A percentile compares a stretch with the other conserved stretches of the same genome.
phyloP scores from a whole-genome alignment of 257 asterid species.

The Lithospermum erythrorhizon region DNA sequence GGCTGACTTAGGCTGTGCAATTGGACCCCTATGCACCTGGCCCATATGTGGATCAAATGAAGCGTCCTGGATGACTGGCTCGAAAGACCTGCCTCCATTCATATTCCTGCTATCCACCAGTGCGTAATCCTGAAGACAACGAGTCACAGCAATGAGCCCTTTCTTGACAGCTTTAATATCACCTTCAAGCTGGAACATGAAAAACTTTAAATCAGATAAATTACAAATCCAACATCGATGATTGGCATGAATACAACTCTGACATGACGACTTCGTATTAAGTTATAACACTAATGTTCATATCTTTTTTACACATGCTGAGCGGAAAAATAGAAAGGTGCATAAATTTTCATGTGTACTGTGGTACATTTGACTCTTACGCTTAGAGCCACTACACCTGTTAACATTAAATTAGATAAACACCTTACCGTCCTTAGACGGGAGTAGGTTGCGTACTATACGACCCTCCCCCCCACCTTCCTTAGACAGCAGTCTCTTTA shows the following conservation, averaged over 20 bases:
- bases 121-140: slow-evolving; percentile 53
- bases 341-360: not conserved
- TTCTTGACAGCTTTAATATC: slow-evolving; percentile 41
- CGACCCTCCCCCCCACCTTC: not conserved
- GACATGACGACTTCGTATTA: not conserved
- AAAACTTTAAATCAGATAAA: not conserved
- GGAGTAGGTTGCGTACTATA: too few relatives aligned
- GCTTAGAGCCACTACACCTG: not conserved
- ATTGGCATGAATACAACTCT: not conserved
- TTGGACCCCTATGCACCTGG: slow-evolving; percentile 26
- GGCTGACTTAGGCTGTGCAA: slow-evolving; percentile 16
- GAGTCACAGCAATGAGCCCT: slow-evolving; percentile 54
- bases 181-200: not conserved
- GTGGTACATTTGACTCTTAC: not conserved
- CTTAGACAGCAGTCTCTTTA: too few relatives aligned
- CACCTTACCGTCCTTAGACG: not conserved
- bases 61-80: slow-evolving; percentile 14
- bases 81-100: slow-evolving; percentile 19
- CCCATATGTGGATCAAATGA: slow-evolving; percentile 22
- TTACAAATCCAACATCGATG: not conserved
- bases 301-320: too few relatives aligned
- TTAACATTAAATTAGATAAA: not conserved
- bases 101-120: slow-evolving; percentile 19
- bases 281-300: too few relatives aligned
- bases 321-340: too few relatives aligned